These are phyloP conservation scores for Salicornia ramosissima DNA, from an alignment of 148 eudicot species.

Conservation along the genomic window DNA sequence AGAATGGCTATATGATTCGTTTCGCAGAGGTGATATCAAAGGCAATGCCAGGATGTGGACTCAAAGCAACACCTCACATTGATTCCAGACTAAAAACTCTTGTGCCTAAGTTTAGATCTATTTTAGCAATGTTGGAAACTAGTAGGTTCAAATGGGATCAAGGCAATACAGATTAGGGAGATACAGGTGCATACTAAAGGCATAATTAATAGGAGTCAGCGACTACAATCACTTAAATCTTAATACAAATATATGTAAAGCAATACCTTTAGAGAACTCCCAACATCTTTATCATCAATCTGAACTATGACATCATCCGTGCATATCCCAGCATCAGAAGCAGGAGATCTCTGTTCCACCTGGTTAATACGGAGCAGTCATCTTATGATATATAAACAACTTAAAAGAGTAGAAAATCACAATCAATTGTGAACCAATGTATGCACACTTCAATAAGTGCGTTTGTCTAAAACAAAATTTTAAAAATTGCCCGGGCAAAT, in stretches of 20 bases:
- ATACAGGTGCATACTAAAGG: background rate
- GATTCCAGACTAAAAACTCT: too few relatives aligned
- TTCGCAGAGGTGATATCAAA: too few relatives aligned
- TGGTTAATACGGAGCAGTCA: background rate
- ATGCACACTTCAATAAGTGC: background rate
- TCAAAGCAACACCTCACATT: too few relatives aligned
- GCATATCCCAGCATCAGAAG: slow-evolving; percentile 18
- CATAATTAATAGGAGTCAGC: background rate
- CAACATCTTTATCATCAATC: slow-evolving; percentile 12
- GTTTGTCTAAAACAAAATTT: too few relatives aligned
- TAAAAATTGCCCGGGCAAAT: too few relatives aligned
- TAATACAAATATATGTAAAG: background rate
- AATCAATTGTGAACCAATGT: background rate
- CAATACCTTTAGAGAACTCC: slow-evolving; percentile 7
- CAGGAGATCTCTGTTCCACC: slow-evolving; percentile 16
- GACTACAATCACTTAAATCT: background rate
- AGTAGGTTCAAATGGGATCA: too few relatives aligned
- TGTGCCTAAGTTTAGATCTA: too few relatives aligned
- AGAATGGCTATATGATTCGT: too few relatives aligned
- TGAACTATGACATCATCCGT: slow-evolving; percentile 16
- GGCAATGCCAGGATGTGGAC: too few relatives aligned
- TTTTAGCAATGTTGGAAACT: too few relatives aligned
- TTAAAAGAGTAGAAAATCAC: background rate
- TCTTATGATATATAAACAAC: background rate
- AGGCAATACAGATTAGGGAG: too few relatives aligned